Evolutionary conservation across 768 basidiomycete genomes (phyloP), one percentile per base, ranked within the genome.

Genomic region (Inosperma sp.): DNA sequence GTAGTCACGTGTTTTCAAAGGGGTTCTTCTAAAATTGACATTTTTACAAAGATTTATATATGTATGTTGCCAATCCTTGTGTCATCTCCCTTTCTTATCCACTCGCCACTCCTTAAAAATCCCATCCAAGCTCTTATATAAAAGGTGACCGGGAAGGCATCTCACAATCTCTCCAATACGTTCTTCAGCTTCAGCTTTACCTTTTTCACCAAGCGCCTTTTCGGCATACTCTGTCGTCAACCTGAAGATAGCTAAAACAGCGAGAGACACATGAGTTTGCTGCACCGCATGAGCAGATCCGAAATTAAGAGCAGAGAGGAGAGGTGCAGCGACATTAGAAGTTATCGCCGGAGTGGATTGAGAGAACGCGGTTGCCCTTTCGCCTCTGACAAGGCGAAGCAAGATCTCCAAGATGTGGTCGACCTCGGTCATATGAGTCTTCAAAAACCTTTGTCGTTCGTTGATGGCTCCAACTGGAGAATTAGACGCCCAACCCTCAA

Each of bases 331-430:
- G 31, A 86, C 70, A 55, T 64, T 72, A 7, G 84, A 76, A 30
- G 83, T 80, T 43, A 86, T 77, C 7, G 79, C 71, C 2, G 82
- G 78, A 12, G 78, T 71, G 33, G 80, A 74, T 55, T 82, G 84
- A 13, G 83, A 81, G 62, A 85, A 82, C 7, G 84, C 79, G 19
- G 77, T 83, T 3, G 88, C 82, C 23, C 91, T 82, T 61, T 93
- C 91, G 48, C 93, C 93, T 14, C 95, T 84, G 19, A 96, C 88
- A 47, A 96, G 82, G 12, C 93, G 86, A 23, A 98, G 75, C 4
- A 98, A 72, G 58, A 99, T 93, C 69, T 99, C 94, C 62, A 97
- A 73, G 53, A 96, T 77, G 59, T 97, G 93, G 62, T 94, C 86
- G 36, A 83, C 80, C 61, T 90, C 84, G 13, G 78, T 79, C 76